phyloP scores from a whole-genome alignment of 2,329 filamentous ascomycete species.

The Tolypocladium cylindrosporum region DNA sequence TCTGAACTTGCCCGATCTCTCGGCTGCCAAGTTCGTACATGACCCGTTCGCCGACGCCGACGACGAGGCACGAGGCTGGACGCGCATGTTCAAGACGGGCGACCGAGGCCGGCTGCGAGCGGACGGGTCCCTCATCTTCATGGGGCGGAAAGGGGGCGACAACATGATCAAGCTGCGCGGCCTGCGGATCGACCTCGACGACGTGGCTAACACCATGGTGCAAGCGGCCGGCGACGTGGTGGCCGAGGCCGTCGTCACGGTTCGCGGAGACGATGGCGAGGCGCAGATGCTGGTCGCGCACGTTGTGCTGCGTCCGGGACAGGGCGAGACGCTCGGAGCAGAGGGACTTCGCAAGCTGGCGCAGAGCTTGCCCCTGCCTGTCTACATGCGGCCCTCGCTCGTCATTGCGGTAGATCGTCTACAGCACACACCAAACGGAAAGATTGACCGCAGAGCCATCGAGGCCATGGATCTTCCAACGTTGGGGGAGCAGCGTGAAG shows the following conservation, averaged over 20 bases:
- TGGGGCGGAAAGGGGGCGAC: slow-evolving; percentile 29
- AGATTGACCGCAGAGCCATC: not conserved
- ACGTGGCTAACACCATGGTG: slow-evolving; percentile 19
- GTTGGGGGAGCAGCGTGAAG: not conserved
- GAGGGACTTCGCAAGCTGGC: not conserved
- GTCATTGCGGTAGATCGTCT: slow-evolving; percentile 1
- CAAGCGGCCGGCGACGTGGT: slow-evolving; percentile 8
- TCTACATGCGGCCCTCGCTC: slow-evolving; percentile 1
- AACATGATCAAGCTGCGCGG: slow-evolving; percentile 36
- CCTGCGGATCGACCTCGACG: slow-evolving; percentile 34
- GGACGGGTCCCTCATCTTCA: slow-evolving; percentile 23
- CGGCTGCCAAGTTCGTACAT: not conserved
- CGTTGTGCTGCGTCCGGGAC: slow-evolving; percentile 7
- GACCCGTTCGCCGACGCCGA: slow-evolving; percentile 5
- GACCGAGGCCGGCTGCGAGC: slow-evolving; percentile 23
- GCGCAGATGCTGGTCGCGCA: slow-evolving; percentile 16
- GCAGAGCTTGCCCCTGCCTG: not conserved
- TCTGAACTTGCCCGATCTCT: slow-evolving; percentile 12
- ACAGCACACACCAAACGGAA: not conserved
- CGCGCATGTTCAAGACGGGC: slow-evolving; percentile 27
- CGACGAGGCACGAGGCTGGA: slow-evolving; percentile 9
- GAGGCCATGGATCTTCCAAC: not conserved
- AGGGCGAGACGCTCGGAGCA: not conserved
- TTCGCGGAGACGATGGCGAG: slow-evolving; percentile 5
- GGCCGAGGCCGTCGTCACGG: slow-evolving; percentile 11